Evolutionary conservation across 805 yeast species (phyloP).

Genomic region (Kazachstania taianensis): DNA sequence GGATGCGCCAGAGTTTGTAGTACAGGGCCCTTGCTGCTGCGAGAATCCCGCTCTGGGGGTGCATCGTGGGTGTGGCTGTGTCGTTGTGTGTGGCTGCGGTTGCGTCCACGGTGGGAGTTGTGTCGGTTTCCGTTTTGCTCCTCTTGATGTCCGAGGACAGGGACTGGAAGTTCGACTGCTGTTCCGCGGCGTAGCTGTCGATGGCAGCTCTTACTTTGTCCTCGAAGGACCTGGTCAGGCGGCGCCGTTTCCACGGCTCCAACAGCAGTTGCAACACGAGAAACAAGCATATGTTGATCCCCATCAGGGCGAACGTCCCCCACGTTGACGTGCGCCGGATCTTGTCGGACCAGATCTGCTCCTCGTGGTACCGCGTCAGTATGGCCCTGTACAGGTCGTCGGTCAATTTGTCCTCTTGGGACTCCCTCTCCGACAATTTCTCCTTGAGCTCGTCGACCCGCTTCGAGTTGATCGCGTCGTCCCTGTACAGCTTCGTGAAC

Average conservation of each 20-base stretch:
- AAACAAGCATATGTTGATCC: slow-evolving; percentile 68
- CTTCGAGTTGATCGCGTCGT: slow-evolving; percentile 66
- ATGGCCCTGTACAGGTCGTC: slow-evolving; percentile 64
- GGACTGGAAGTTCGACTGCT: background rate
- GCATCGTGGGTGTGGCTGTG: too few relatives aligned
- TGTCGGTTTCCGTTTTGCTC: background rate
- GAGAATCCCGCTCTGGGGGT: too few relatives aligned
- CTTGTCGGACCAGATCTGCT: slow-evolving; percentile 96
- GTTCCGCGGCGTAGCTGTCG: slow-evolving; percentile 21
- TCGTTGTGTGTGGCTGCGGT: too few relatives aligned
- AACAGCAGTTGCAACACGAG: slow-evolving; percentile 73
- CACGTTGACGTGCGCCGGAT: slow-evolving; percentile 90
- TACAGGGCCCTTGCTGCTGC: too few relatives aligned
- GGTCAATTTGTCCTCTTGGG: slow-evolving; percentile 56
- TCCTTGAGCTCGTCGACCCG: slow-evolving; percentile 43
- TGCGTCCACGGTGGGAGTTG: background rate
- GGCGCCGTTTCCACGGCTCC: slow-evolving; percentile 88
- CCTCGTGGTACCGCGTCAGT: slow-evolving; percentile 85
- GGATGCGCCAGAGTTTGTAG: too few relatives aligned
- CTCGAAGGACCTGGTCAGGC: slow-evolving; percentile 77
- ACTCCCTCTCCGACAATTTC: slow-evolving; percentile 45
- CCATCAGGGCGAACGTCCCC: slow-evolving; percentile 92
- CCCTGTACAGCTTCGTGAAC: slow-evolving; percentile 71
- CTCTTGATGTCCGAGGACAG: background rate
- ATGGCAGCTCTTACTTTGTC: slow-evolving; percentile 55